Percentiles rank a stretch among this genome's conserved stretches.
Conservation (phyloP, 345 rosid species). For the Populus ilicifolia region DNA sequence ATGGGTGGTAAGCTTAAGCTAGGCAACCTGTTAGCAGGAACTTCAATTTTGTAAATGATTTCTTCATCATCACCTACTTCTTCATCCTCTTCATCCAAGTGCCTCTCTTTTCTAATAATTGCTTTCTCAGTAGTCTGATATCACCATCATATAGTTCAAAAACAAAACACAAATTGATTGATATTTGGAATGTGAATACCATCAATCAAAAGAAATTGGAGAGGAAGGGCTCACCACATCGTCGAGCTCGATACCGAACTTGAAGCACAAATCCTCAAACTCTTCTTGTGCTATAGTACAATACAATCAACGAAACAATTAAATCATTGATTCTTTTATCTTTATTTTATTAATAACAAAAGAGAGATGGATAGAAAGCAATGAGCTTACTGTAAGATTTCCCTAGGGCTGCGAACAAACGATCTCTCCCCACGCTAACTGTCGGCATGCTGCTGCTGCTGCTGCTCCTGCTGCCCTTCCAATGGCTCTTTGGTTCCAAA, state of each 20-base stretch:
- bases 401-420: conserved; percentile 64
- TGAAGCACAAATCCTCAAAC: conserved; percentile 86
- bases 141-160: background rate
- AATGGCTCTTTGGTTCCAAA: too few species aligned
- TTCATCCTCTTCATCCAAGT: conserved; percentile 48
- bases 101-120: conserved; percentile 77
- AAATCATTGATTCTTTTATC: background rate
- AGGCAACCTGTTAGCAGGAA: conserved; percentile 75
- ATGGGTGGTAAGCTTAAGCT: too few species aligned
- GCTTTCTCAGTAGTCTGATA: conserved; percentile 82
- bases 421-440: conserved; percentile 76
- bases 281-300: conserved; percentile 53
- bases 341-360: background rate
- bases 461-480: background rate
- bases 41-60: conserved; percentile 79
- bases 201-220: background rate
- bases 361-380: background rate
- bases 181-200: background rate
- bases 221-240: conserved; percentile 61
- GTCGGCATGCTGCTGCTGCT: conserved; percentile 60
- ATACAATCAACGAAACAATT: background rate
- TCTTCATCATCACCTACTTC: conserved; percentile 59
- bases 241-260: conserved; percentile 88
- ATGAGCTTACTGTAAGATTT: conserved; percentile 48
- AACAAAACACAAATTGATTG: background rate